Base-by-base conservation (phyloP, 352 stramenopile species). In the Pythium scleroteichum region DNA sequence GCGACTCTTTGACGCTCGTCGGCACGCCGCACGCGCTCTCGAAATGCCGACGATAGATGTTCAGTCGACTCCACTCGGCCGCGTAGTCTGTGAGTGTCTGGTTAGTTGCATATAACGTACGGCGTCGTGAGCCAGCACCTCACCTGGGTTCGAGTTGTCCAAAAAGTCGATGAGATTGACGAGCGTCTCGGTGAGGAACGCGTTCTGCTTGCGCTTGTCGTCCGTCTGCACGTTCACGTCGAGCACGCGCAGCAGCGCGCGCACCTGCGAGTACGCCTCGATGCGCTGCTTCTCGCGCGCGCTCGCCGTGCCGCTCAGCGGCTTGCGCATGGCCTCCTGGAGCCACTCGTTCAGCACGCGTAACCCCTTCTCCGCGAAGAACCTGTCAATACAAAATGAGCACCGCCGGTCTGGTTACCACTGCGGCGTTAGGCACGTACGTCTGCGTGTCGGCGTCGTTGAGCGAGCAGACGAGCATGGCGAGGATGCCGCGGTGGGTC, bases 191-290 rank as follows among this genome's bases (percentile, higher is more conserved):
- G 66, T 83, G 14, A 93, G 52, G 45, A 74, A 93, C 39, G 81
- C 71, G 56, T 90, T 90, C 46, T 88, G 74, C 64, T 85, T 88
- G 49, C 84, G 72, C 39, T 75, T 58, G 14, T 63, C 63, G 50
- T 93, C 84, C 9, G 69, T 88, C 58, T 88, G 76, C 22, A 93
- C 78, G 49, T 86, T 90, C 40, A 77, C 68, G 41, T 93, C 84
- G 10, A 93, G 66, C 54, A 91, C 82, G 35, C 78, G 79, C 44
- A 90, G 58, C 24, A 93, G 49, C 17, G 83, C 83, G 29, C 79
- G 83, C 67, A 93, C 74, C 81, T 93, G 83, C 29, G 83, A 85
- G 40, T 76, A 89, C 78, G 90, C 80, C 53, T 91, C 83, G 16
- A 75, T 62, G 54, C 79, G 73, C 48, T 77, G 76, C 74, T 88